Base-by-base conservation (phyloP, 2,329 filamentous ascomycete species). In the Alternaria postmessia region DNA sequence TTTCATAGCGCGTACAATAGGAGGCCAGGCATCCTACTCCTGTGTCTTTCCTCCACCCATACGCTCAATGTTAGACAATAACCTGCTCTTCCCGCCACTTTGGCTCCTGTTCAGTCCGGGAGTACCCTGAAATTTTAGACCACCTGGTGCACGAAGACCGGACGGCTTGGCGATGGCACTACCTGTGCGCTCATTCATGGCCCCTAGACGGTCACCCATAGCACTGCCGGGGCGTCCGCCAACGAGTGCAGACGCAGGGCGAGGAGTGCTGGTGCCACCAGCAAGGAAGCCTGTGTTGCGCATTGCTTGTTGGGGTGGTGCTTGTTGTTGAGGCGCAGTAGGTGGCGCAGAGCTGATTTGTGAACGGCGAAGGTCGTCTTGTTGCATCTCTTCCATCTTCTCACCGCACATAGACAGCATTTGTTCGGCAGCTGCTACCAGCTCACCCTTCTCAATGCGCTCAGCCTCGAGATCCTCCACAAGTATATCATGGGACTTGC, bases 1-100 rank as follows among this genome's bases (percentile, higher is more conserved):
- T n/a, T 46, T 44, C 36, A 57, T 41, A 24, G n/a, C 51, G 30
- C 44, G 34, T 51, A 47, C 48, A 39, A 57, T 34, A 36, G 34
- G 41, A 18, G 54, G 28, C 48, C 42, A 61, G 48, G 48, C 32
- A 57, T 53, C 42, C 64, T 72, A 72, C 48, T 71, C 70, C 61
- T 70, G 67, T 14, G 59, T 53, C 42, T 61, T 68, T 12, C 65
- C 64, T 2, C 84, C 89, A 9, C 92, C 92, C 93, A 96, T 96
- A 79, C 89, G 88, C 83, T 96, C 92, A 76, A 96, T 95, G 18
- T 91, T 93, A 69, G 86, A 91, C 89, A 96, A 89, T 72, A 95
- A 90, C 57, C 90, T 88, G 73, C 90, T 92, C 70, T 91, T 85
- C 2, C 60, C 60, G 8, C 71, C 74, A 30, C 73, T 80, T 34